Percentiles rank a stretch among this genome's conserved stretches.
Evolutionary conservation across 805 yeast species (phyloP).

Genomic region (Saturnispora diversa): DNA sequence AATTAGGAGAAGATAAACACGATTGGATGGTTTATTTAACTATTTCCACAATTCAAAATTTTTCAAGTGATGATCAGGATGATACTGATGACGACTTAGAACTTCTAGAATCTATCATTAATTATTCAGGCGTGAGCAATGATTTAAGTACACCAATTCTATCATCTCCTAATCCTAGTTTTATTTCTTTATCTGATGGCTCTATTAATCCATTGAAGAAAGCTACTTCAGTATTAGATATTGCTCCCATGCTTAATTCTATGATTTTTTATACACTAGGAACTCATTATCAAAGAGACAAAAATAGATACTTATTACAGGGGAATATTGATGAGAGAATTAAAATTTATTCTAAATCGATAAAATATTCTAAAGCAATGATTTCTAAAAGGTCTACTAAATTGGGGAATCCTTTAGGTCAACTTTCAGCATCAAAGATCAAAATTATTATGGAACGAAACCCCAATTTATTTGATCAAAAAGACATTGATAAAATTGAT

Average conservation of each 20-base stretch:
- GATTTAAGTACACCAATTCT: not conserved
- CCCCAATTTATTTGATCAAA: constrained; percentile 12
- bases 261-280: constrained; percentile 22
- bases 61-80: not conserved
- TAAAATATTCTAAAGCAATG: constrained; percentile 13
- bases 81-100: not conserved
- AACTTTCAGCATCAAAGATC: constrained; percentile 15
- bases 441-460: constrained; percentile 13
- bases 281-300: constrained; percentile 10
- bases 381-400: not conserved
- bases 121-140: not conserved
- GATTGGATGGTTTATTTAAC: constrained; percentile 1
- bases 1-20: not conserved
- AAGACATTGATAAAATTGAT: constrained; percentile 1
- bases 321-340: constrained; percentile 18
- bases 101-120: not conserved
- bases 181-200: too few relatives aligned
- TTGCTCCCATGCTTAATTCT: constrained; percentile 23
- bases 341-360: constrained; percentile 18
- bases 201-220: not conserved
- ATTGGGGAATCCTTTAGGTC: constrained; percentile 12
- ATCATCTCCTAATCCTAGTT: not conserved
- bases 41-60: not conserved
- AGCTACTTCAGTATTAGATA: not conserved
- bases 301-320: constrained; percentile 13